Evolutionary conservation across 345 rosid species (phyloP), one percentile per base, ranked within the genome.

Genomic region (Rhodamnia rubescens): DNA sequence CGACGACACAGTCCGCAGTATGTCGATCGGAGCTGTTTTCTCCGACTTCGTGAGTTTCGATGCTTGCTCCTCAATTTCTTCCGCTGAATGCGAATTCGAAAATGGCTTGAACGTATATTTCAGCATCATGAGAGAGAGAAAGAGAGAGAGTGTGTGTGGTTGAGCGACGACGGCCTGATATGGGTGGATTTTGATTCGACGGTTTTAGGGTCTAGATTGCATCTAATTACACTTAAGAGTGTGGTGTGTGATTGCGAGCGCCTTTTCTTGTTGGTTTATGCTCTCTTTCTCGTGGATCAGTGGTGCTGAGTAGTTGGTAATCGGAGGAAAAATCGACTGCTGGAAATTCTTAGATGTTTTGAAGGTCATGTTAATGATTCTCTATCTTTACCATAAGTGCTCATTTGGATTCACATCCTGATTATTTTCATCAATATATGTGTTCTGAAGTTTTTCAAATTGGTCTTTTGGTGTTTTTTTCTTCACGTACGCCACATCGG

Each of bases 21-120:
- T 97, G 99, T 88, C 99, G 53, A 91, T 97, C 59, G 99, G 97
- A 44, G 99, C 99, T 29, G 94, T 96, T 85, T 97, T 97, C 98
- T 92, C 98, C 6, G 99, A 96, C 89, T 96, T 94, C 53, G 99
- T 96, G 92, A 90, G 93, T 74, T 24, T 21, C 53, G 9, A 11
- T 49, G 6, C 58, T 49, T 27, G 81, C 54, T 50, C 82, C 44
- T 53, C 44, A 29, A 81, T 44, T 81, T 26, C 83, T 81, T 81
- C 54, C 36, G 29, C 36, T 22, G 47, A 18, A 36, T 36, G 80
- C 47, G 47, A 69, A 20, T 36, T 82, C 21, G 57, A 49, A 13
- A 29, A 2, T 81, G 52, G 29, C 55, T 81, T 11, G 36, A n/a
- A 18, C 44, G 56, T 51, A 42, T 52, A 11, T 54, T 11, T n/a